Percentiles rank a stretch among this genome's conserved stretches.
phyloP scores from a whole-genome alignment of 176 grass and related monocot genomes.

The Dactylis glomerata region DNA sequence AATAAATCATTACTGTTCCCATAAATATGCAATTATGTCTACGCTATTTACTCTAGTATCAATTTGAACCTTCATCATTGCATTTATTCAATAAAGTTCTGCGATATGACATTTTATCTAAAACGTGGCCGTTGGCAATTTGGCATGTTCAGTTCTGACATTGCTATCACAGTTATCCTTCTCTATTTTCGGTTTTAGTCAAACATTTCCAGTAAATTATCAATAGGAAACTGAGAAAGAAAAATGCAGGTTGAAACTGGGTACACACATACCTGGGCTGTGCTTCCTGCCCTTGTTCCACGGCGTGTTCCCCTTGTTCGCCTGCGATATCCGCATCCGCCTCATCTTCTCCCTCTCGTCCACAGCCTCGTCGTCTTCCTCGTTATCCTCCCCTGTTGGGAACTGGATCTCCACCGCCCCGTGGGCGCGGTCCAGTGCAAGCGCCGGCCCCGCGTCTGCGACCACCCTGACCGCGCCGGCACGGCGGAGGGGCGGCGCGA shows the following conservation, averaged over 20 bases:
- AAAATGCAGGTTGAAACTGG: background rate
- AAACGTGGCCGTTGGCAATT: background rate
- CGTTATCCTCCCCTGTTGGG: background rate
- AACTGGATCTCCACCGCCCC: background rate
- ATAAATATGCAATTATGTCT: background rate
- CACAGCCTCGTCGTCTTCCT: constrained; percentile 37
- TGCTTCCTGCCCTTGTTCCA: constrained; percentile 98
- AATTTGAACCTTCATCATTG: background rate
- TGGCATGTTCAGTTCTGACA: background rate
- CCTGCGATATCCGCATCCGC: constrained; percentile 73
- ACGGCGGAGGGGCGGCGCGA: background rate
- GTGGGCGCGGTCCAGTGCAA: background rate
- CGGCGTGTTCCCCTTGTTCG: constrained; percentile 89
- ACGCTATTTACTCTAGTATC: background rate
- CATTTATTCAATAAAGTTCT: background rate
- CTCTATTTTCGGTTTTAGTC: background rate
- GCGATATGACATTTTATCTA: background rate
- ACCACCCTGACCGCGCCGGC: constrained; percentile 8
- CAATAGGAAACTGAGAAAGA: background rate
- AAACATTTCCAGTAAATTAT: background rate
- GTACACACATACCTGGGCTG: constrained; percentile 49
- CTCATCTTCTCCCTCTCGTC: constrained; percentile 72
- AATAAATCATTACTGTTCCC: background rate
- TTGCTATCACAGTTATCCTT: background rate
- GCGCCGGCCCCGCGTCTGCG: background rate